Conservation (phyloP, 805 yeast species). For the Candida taoyuanica region DNA sequence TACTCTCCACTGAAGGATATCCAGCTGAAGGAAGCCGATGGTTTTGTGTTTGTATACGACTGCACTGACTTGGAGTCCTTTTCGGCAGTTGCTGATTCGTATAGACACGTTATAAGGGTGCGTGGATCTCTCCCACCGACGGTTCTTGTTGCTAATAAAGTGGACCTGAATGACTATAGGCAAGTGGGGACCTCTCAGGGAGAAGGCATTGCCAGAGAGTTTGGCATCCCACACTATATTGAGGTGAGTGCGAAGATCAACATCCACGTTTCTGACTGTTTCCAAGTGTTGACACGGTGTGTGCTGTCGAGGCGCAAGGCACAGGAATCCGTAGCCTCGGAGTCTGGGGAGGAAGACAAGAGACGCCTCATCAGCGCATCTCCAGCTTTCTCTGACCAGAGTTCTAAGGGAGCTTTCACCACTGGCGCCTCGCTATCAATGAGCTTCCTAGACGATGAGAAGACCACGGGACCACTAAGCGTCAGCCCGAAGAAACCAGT, state of each 20-base stretch:
- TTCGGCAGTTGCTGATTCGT: conserved; percentile 8
- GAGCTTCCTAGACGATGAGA: background rate
- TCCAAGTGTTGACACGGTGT: conserved; percentile 7
- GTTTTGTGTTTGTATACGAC: conserved; percentile 19
- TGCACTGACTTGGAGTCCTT: conserved; percentile 15
- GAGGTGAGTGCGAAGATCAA: conserved; percentile 21
- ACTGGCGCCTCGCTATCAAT: conserved; percentile 10
- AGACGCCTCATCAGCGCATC: too few relatives aligned
- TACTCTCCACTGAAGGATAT: conserved; percentile 62
- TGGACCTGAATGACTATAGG: conserved; percentile 12
- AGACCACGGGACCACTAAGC: background rate
- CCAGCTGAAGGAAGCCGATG: conserved; percentile 26
- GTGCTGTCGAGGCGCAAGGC: conserved; percentile 2
- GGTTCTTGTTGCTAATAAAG: conserved; percentile 18
- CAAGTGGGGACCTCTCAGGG: conserved; percentile 16
- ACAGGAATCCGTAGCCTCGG: background rate
- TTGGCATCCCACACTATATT: conserved; percentile 11
- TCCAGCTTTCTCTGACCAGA: too few relatives aligned
- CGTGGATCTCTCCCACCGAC: conserved; percentile 18
- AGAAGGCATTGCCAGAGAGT: conserved; percentile 14
- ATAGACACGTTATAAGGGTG: conserved; percentile 20
- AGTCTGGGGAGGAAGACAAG: background rate
- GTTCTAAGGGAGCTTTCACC: conserved; percentile 15
- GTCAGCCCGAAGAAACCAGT: conserved; percentile 1
- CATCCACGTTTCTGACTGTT: conserved; percentile 16